A percentile compares a stretch with the other conserved stretches of the same genome.
phyloP scores from a whole-genome alignment of 495 filamentous ascomycete genomes.

The Pyrenula aspistea region DNA sequence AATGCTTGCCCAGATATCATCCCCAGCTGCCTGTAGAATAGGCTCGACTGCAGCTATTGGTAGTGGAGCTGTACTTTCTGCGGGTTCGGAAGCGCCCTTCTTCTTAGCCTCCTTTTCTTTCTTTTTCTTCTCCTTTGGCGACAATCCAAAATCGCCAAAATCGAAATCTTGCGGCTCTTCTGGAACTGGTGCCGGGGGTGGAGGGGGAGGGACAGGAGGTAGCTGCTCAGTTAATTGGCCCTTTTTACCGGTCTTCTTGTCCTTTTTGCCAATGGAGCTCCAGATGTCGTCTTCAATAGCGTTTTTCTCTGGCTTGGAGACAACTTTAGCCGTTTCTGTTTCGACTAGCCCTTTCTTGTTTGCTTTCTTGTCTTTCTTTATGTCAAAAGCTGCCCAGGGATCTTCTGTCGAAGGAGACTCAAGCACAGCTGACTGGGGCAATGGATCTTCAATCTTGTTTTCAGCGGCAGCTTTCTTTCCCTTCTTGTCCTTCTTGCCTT shows the following conservation, averaged over 20 bases:
- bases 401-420: background rate
- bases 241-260: conserved; percentile 21
- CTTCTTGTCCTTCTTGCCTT: conserved; percentile 1
- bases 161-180: conserved; percentile 6
- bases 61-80: background rate
- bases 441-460: conserved; percentile 2
- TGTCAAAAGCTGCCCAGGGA: conserved; percentile 4
- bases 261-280: conserved; percentile 31
- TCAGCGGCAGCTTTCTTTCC: conserved; percentile 5
- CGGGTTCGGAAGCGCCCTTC: conserved; percentile 4
- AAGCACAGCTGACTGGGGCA: conserved; percentile 1
- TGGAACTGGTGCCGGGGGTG: conserved; percentile 3
- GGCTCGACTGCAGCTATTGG: background rate
- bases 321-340: conserved; percentile 3
- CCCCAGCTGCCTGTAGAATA: background rate
- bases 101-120: conserved; percentile 11
- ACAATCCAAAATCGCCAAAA: conserved; percentile 1
- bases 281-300: conserved; percentile 15
- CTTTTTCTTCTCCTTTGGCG: conserved; percentile 8
- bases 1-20: background rate
- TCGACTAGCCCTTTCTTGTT: conserved; percentile 1
- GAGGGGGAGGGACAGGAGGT: conserved; percentile 3
- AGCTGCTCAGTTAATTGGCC: conserved; percentile 11
- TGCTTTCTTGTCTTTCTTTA: conserved; percentile 7
- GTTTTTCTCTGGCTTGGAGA: conserved; percentile 2